Evolutionary conservation across 2,329 filamentous ascomycete genomes (phyloP).

Genomic region (Sordariomycetes sp.): DNA sequence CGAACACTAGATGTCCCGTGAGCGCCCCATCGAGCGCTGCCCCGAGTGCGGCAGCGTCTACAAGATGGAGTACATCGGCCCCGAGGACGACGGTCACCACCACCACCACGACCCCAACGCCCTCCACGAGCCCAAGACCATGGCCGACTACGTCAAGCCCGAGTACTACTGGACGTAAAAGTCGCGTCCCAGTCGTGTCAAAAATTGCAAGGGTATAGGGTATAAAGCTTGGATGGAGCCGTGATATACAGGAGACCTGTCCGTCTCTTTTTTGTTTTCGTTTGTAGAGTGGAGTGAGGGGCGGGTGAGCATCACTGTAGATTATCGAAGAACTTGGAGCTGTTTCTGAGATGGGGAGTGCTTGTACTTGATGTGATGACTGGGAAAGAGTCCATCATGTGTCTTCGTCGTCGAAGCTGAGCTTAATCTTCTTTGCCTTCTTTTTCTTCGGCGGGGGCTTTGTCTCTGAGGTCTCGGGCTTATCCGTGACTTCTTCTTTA

Average conservation of each 20-base stretch:
- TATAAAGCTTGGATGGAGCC: neutral
- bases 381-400: conserved; percentile 15
- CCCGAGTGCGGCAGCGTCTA: conserved; percentile 91
- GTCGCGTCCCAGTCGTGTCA: neutral
- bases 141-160: conserved; percentile 90
- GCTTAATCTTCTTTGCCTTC: conserved; percentile 50
- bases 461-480: conserved; percentile 8
- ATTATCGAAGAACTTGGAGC: neutral
- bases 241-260: neutral
- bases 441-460: conserved; percentile 26
- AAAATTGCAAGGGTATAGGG: neutral
- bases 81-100: conserved; percentile 57
- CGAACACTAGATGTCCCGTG: conserved; percentile 56
- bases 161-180: conserved; percentile 63
- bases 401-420: conserved; percentile 51
- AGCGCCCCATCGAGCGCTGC: conserved; percentile 89
- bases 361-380: neutral
- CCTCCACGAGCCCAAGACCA: conserved; percentile 83
- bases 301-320: neutral
- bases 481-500: conserved; percentile 4
- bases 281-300: neutral
- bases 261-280: neutral
- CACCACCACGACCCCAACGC: conserved; percentile 39
- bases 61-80: conserved; percentile 95
- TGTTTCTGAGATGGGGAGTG: neutral